Evolutionary conservation across 306 rosid genomes (phyloP).

Genomic region (Glycine latifolia): DNA sequence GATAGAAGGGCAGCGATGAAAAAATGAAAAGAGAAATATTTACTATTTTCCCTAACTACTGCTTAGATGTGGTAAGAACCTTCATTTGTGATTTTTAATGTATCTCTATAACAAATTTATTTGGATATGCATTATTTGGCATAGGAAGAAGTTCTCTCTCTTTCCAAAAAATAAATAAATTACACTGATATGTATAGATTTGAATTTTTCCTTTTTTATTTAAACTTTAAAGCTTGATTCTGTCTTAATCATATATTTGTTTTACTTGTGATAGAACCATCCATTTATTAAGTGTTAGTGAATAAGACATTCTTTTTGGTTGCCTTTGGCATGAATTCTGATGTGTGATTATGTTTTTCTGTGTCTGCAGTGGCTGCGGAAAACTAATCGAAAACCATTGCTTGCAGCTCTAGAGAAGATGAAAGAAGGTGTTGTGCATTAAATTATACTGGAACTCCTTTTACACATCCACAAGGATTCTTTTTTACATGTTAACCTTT

Average conservation of each 20-base stretch:
- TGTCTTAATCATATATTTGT: not conserved
- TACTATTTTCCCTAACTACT: not conserved
- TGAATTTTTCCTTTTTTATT: not conserved
- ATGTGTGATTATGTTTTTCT: slow-evolving; percentile 24
- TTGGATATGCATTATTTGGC: slow-evolving; percentile 10
- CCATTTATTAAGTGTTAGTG: not conserved
- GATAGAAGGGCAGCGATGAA: not conserved
- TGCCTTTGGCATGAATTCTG: slow-evolving; percentile 39
- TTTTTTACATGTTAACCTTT: slow-evolving; percentile 18
- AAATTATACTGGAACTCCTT: slow-evolving; percentile 17
- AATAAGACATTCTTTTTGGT: slow-evolving; percentile 13
- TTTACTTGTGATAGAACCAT: slow-evolving; percentile 7
- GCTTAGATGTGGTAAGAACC: slow-evolving; percentile 1
- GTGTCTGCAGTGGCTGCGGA: slow-evolving; percentile 80
- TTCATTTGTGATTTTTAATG: slow-evolving; percentile 12
- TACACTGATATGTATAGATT: not conserved
- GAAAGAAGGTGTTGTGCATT: slow-evolving; percentile 82
- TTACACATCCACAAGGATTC: slow-evolving; percentile 19
- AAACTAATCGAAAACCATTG: slow-evolving; percentile 90
- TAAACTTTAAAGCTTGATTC: slow-evolving; percentile 22
- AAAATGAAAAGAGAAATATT: not conserved
- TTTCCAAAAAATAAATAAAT: not conserved
- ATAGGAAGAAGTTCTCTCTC: not conserved
- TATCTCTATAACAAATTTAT: slow-evolving; percentile 16
- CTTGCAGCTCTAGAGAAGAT: slow-evolving; percentile 96